Base-by-base conservation (phyloP, 2,329 filamentous ascomycete genomes). In the Colletotrichum caudatum region DNA sequence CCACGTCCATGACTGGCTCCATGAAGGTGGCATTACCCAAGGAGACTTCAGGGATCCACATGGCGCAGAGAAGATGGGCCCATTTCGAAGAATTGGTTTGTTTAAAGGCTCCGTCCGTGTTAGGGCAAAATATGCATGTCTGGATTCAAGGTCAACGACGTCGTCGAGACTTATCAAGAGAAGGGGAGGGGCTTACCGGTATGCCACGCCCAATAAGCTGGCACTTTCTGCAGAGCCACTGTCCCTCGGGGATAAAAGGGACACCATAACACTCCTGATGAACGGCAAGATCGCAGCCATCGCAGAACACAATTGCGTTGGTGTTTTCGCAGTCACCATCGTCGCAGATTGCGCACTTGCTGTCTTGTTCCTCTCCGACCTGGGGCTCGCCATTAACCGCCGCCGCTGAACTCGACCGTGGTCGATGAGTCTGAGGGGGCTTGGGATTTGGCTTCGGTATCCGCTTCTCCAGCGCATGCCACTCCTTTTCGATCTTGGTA, bases 241-340 rank as follows among this genome's bases (percentile, higher is more conserved):
- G 96, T 23, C 96, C 96, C 83, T 99, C 96, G 2, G 96, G 96
- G 75, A 99, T 99, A 81, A 98, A 99, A 1, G 96, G 96, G 58
- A 99, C 96, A 67, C 96, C 96, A 79, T 99, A 99, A 82, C 96
- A 99, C 84, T 99, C 96, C 81, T 99, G 96, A 81, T 99, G 96
- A 12, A 99, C 96, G 4, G 96, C 96, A 63, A 99, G 85, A 81
- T 99, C 97, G 82, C 96, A 99, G 3, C 96, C 96, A 79, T 99
- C 96, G 80, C 96, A 99, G 79, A 99, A 99, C 29, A 99, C 96
- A 78, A 99, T 99, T 1, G 96, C 96, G 78, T 99, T 99, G 29
- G 96, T 97, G 81, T 99, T 99, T 82, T 99, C 96, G 78, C 96
- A 99, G 79, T 99, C 96, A n/a, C 96, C 96, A 78, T 99, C 96